phyloP scores from a whole-genome alignment of 2,329 filamentous ascomycete species.

The Botrytis sinoallii region DNA sequence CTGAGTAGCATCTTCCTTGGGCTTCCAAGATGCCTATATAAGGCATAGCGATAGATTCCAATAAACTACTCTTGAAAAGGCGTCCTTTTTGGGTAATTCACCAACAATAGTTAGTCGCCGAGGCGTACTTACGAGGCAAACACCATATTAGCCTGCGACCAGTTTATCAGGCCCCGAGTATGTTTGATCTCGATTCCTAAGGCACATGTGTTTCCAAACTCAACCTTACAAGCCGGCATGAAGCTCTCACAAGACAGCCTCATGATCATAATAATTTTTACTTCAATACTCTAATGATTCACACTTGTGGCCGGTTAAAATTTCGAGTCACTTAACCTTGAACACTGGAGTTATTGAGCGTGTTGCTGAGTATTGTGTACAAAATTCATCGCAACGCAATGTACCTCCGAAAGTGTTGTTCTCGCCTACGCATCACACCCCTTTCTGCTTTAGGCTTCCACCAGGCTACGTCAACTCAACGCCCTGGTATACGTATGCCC shows the following conservation, averaged over 20 bases:
- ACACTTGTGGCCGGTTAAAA: constrained; percentile 12
- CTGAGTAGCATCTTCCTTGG: background rate
- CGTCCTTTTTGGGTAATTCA: background rate
- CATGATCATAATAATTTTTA: constrained; percentile 10
- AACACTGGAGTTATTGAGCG: background rate
- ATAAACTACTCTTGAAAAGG: background rate
- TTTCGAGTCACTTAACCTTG: background rate
- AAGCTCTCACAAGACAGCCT: constrained; percentile 2
- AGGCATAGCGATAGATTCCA: background rate
- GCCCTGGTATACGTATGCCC: background rate
- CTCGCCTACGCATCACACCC: constrained; percentile 11
- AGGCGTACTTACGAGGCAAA: constrained; percentile 4
- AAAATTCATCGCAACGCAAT: background rate
- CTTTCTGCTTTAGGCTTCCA: constrained; percentile 16
- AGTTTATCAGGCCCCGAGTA: background rate
- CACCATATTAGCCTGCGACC: background rate
- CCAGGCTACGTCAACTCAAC: constrained; percentile 1
- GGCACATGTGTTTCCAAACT: background rate
- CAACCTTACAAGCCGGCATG: too few species aligned
- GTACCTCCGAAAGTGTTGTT: background rate
- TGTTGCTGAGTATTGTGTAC: background rate
- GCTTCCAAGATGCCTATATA: background rate
- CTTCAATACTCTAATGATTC: background rate
- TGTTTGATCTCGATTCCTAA: background rate
- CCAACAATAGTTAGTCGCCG: background rate